Evolutionary conservation across 306 rosid genomes (phyloP), one percentile per base, ranked within the genome.

Genomic region (Dryas octopetala): DNA sequence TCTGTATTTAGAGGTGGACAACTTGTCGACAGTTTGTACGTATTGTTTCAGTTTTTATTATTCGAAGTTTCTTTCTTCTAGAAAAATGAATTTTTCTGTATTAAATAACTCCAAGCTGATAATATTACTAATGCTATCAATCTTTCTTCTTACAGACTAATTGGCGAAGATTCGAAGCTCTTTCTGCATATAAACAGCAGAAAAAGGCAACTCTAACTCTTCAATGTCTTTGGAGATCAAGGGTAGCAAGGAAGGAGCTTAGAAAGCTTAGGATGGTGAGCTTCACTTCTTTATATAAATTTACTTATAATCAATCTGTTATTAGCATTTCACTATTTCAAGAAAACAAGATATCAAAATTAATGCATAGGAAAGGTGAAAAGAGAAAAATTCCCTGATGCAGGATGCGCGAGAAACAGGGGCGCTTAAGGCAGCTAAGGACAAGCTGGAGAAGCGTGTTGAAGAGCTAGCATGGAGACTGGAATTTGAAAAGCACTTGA

Each of bases 371-470:
- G 74, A 68, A 86, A 48, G 13, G 11, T n/a, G 3, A 15, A 61
- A 19, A 8, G 38, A n/a, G 74, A 57, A 51, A 28, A 26, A 68
- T 58, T 62, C 15, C 57, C 76, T 43, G 47, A 76, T 81, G 70
- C 76, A 92, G 97, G 97, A 93, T 81, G 96, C 97, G 76, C 88
- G 93, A 83, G 97, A 92, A 64, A 86, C 96, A 0, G 97, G 97
- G 8, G 97, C 96, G 59, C 97, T 92, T 62, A 92, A 88, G 86
- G 97, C 90, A 78, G 97, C 97, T 2, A 92, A 92, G 88, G 97
- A 92, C 88, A 92, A 90, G 82, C 79, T 92, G 86, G 97, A 92
- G 85, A 92, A 92, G 85, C 97, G 93, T 4, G 97, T 92, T 13
- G 97, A 92, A 81, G 97, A 92, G 83, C 89, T 92, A 53, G 80